A percentile compares a stretch with the other conserved stretches of the same genome.
These are phyloP conservation scores for Erodium chrysanthum DNA, from an alignment of 441 rosid genomes.

Conservation along the genomic window DNA sequence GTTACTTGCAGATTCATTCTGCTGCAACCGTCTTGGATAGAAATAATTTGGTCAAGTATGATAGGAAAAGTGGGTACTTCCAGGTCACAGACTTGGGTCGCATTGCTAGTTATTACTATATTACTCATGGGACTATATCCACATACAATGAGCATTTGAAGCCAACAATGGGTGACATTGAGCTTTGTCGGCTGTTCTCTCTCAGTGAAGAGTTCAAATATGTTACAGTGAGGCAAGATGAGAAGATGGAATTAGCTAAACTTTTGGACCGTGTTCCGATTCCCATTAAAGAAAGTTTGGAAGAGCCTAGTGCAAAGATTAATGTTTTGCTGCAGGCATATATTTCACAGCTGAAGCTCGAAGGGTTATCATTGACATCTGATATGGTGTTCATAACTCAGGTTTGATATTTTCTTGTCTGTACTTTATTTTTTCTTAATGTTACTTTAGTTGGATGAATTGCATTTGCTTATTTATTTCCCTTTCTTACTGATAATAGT, in stretches of 20 bases:
- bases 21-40: no score
- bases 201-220: conserved; percentile 88
- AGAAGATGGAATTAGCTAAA: conserved; percentile 94
- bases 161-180: conserved; percentile 93
- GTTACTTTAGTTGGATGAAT: no score
- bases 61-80: no score
- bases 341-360: conserved; percentile 87
- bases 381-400: conserved; percentile 91
- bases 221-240: conserved; percentile 90
- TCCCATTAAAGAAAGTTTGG: conserved; percentile 89
- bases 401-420: no score
- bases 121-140: conserved; percentile 83
- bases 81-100: conserved; percentile 46
- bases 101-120: conserved; percentile 88
- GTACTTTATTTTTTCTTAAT: no score
- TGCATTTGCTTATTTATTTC: no score
- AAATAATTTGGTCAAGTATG: no score
- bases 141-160: conserved; percentile 85
- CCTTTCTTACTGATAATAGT: no score
- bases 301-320: conserved; percentile 93
- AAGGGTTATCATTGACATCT: conserved; percentile 85
- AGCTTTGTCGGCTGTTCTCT: conserved; percentile 70
- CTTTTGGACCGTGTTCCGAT: conserved; percentile 86
- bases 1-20: no score
- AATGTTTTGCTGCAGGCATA: conserved; percentile 90